phyloP scores from a whole-genome alignment of 2,329 filamentous ascomycete species.

The Penicillium sclerotigenum region DNA sequence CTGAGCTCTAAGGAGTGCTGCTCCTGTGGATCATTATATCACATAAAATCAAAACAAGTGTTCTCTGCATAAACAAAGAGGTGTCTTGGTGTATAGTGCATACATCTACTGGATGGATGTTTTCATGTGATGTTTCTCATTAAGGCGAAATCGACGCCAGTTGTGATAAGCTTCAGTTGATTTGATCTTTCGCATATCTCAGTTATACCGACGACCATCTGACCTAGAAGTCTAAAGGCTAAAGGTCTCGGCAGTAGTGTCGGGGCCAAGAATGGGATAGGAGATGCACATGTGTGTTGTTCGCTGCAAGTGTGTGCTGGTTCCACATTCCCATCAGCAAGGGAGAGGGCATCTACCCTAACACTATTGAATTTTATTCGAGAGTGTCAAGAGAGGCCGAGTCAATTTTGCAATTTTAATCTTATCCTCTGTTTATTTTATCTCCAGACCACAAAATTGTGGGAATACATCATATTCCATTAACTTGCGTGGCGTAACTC shows the following conservation, averaged over 20 bases:
- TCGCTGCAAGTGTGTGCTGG: conserved; percentile 1
- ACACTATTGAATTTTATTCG: conserved; percentile 1
- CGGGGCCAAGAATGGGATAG: background rate
- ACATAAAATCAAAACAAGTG: conserved; percentile 1
- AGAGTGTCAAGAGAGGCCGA: background rate
- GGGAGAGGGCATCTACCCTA: background rate
- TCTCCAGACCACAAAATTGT: background rate
- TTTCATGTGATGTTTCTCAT: background rate
- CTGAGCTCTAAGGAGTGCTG: background rate
- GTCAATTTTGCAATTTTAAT: background rate
- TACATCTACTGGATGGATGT: background rate
- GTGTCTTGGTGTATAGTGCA: background rate
- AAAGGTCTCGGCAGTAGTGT: background rate
- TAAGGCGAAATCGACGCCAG: background rate
- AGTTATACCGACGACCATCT: background rate
- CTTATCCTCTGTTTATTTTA: background rate
- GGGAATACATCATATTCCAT: conserved; percentile 1
- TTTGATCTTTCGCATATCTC: conserved; percentile 4
- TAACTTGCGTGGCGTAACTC: conserved; percentile 3
- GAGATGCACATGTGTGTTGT: background rate
- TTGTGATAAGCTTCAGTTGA: background rate
- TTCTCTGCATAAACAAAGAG: background rate
- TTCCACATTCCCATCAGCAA: conserved; percentile 11
- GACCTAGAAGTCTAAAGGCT: background rate
- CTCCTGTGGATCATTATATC: conserved; percentile 15